Percentiles rank a stretch among this genome's conserved stretches.
These are phyloP conservation scores for Penicillium bialowiezense DNA, from an alignment of 495 filamentous ascomycete species.

Conservation along the genomic window DNA sequence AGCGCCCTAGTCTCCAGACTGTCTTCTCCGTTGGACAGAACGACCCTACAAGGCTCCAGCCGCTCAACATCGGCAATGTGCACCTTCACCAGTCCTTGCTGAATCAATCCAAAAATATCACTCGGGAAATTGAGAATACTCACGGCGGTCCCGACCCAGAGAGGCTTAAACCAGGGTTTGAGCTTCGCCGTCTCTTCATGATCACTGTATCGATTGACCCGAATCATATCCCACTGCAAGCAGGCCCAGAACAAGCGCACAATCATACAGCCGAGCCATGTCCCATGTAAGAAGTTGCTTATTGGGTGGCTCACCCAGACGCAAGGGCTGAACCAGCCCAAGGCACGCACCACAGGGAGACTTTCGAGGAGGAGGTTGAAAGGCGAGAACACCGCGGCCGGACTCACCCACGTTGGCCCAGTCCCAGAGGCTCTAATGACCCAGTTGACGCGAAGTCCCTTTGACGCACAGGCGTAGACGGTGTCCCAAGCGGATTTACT, in stretches of 20 bases:
- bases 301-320: conserved; percentile 7
- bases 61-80: conserved; percentile 10
- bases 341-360: conserved; percentile 9
- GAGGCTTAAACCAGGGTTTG: conserved; percentile 7
- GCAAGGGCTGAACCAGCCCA: conserved; percentile 10
- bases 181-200: conserved; percentile 9
- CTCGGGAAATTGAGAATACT: conserved; percentile 10
- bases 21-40: conserved; percentile 6
- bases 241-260: conserved; percentile 9
- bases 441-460: conserved; percentile 10
- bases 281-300: conserved; percentile 11
- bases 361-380: conserved; percentile 11
- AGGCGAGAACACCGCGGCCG: conserved; percentile 7
- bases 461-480: conserved; percentile 9
- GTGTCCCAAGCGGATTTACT: conserved; percentile 11
- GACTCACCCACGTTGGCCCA: conserved; percentile 9
- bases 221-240: conserved; percentile 9
- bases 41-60: conserved; percentile 6
- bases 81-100: conserved; percentile 8
- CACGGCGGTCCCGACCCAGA: conserved; percentile 7
- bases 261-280: conserved; percentile 9
- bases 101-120: conserved; percentile 10
- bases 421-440: conserved; percentile 7
- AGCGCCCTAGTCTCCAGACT: conserved; percentile 6
- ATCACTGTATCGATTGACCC: conserved; percentile 9